Evolutionary conservation across 202 grass and related monocot species (phyloP), one percentile per base, ranked within the genome.

Genomic region (Carex sylvatica): DNA sequence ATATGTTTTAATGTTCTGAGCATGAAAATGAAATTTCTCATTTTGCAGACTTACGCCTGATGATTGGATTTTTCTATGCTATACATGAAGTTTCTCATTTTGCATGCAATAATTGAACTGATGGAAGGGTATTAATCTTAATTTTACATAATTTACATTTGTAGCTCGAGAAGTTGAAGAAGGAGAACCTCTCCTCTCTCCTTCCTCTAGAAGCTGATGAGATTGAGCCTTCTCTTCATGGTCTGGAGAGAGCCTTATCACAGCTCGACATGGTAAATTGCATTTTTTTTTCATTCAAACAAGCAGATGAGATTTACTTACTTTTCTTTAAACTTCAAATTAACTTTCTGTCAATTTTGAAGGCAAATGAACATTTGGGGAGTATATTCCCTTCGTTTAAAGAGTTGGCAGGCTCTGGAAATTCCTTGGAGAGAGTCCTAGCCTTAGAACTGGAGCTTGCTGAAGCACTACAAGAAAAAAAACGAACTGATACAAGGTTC

Each of bases 331-430:
- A 77, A 35, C 52, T 56, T 58, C 11, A 58, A 6, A 35, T 58
- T 36, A 30, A 74, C 52, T 56, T 77, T 18, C 13, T 60, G 52
- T 46, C 83, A 40, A 18, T 77, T 72, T 60, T 75, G 55, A 80
- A 99, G 96, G 93, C 91, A 79, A 99, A 95, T 87, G 93, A 95
- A 72, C 96, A 98, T 86, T 83, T 98, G 81, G 86, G 74, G 77
- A 90, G 36, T 61, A 89, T 92, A 76, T 95, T 96, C 12, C 91
- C 96, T 80, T 90, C 83, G 70, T 99, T 95, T 87, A 89, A 96
- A 87, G 93, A 96, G 79, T 84, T 99, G 83, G 89, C 93, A 74
- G 91, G 85, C 55, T 89, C 89, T 86, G 96, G 92, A 61, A 99
- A 95, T 92, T 86, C 93, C 79, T 89, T 91, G 73, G 93, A 93